phyloP scores from a whole-genome alignment of 805 yeast species.

The Barnettozyma populi region DNA sequence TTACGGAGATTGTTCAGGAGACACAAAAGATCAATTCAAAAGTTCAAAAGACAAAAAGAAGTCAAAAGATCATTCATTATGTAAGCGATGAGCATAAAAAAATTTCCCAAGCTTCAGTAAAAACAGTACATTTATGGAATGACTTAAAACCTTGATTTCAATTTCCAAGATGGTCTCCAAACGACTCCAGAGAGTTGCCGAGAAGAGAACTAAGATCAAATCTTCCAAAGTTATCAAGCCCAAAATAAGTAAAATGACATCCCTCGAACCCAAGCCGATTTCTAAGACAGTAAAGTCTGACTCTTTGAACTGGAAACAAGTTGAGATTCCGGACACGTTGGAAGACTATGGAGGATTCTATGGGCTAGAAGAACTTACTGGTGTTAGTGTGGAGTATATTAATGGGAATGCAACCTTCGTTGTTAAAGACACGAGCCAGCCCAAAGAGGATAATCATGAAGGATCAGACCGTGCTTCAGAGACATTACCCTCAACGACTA shows the following conservation, averaged over 20 bases:
- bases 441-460: constrained; percentile 14
- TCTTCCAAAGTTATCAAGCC: constrained; percentile 2
- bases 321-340: constrained; percentile 74
- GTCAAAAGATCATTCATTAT: constrained; percentile 1
- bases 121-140: too few relatives aligned
- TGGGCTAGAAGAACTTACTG: constrained; percentile 92
- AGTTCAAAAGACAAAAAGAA: neutral
- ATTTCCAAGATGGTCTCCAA: constrained; percentile 5
- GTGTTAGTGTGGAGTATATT: constrained; percentile 74
- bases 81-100: constrained; percentile 18
- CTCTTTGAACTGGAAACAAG: constrained; percentile 70
- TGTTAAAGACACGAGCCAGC: constrained; percentile 31
- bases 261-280: neutral
- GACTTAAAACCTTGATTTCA: too few relatives aligned
- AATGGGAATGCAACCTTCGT: constrained; percentile 62
- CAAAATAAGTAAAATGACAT: constrained; percentile 3
- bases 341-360: constrained; percentile 88
- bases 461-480: neutral
- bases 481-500: neutral
- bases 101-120: neutral
- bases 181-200: constrained; percentile 2
- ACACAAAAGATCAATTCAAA: neutral
- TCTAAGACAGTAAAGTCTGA: constrained; percentile 32
- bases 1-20: too few relatives aligned
- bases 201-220: constrained; percentile 5